Conservation (phyloP, 805 yeast genomes). For the Candida ficus region DNA sequence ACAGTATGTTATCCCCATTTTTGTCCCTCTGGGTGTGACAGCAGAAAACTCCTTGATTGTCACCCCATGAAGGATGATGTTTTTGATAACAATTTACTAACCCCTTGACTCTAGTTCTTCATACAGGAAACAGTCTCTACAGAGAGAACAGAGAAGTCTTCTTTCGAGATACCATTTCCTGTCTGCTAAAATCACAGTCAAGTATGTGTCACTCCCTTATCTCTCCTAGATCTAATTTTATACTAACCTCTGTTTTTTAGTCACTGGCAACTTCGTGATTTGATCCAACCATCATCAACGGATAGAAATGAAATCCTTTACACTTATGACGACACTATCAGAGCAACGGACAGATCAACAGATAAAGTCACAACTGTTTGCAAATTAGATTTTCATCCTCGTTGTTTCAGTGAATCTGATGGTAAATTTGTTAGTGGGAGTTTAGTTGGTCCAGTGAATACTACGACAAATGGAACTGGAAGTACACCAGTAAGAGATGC, state of each 20-base stretch:
- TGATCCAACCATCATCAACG: constrained; percentile 48
- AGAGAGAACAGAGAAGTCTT: constrained; percentile 14
- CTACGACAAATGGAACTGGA: constrained; percentile 1
- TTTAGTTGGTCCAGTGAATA: constrained; percentile 34
- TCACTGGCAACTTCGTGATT: constrained; percentile 82
- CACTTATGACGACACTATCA: constrained; percentile 51
- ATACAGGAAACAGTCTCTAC: constrained; percentile 6
- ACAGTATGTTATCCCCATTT: constrained; percentile 2
- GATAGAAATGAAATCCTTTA: constrained; percentile 45
- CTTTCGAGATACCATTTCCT: constrained; percentile 20
- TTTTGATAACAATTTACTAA: too few relatives aligned
- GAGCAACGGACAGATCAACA: constrained; percentile 36
- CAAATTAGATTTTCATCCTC: constrained; percentile 59
- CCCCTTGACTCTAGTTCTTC: not conserved
- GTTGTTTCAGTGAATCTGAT: constrained; percentile 58
- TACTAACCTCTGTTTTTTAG: constrained; percentile 7
- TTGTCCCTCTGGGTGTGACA: too few relatives aligned
- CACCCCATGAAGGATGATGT: too few relatives aligned
- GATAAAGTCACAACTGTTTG: constrained; percentile 33
- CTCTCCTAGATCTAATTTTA: constrained; percentile 9
- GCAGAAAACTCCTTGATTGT: too few relatives aligned
- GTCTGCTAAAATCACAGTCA: constrained; percentile 30
- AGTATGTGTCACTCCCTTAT: constrained; percentile 26
- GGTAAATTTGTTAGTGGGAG: constrained; percentile 53
- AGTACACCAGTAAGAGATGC: too few relatives aligned